Percentiles rank a stretch among this genome's conserved stretches.
phyloP scores from a whole-genome alignment of 192 early-diverging fungal species.

The Umbelopsis sp. region DNA sequence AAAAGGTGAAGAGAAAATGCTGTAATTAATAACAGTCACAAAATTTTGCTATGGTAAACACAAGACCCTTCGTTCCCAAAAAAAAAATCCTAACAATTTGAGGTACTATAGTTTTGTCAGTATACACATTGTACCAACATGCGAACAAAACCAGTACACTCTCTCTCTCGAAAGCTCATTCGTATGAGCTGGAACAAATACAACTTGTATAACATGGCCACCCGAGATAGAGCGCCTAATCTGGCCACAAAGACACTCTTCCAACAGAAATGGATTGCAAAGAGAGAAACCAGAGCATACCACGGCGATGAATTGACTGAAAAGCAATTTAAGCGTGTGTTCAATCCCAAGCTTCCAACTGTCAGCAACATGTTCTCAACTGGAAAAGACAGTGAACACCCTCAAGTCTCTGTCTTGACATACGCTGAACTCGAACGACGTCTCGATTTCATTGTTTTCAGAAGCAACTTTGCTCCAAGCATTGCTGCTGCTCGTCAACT shows the following conservation, averaged over 20 bases:
- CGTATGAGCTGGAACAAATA: slow-evolving; percentile 96
- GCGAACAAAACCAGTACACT: slow-evolving; percentile 38
- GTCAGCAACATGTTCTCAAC: slow-evolving; percentile 45
- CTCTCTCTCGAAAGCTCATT: slow-evolving; percentile 65
- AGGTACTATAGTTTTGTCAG: background rate
- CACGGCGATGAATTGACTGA: slow-evolving; percentile 92
- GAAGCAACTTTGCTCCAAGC: slow-evolving; percentile 87
- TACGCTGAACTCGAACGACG: slow-evolving; percentile 91
- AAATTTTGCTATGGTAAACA: too few species aligned
- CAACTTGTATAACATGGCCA: slow-evolving; percentile 85
- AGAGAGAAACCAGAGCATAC: slow-evolving; percentile 90
- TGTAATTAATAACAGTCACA: too few species aligned
- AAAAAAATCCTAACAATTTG: background rate
- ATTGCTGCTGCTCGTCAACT: slow-evolving; percentile 85
- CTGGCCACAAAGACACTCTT: slow-evolving; percentile 71
- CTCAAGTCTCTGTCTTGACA: slow-evolving; percentile 74
- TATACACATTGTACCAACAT: slow-evolving; percentile 11
- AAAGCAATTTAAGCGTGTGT: slow-evolving; percentile 68
- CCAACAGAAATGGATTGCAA: slow-evolving; percentile 95
- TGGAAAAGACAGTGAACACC: slow-evolving; percentile 46
- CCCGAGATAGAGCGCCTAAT: slow-evolving; percentile 55
- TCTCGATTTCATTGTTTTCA: slow-evolving; percentile 91
- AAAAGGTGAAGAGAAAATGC: too few species aligned
- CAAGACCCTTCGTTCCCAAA: background rate
- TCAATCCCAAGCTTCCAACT: slow-evolving; percentile 73